Evolutionary conservation across 2,329 filamentous ascomycete genomes (phyloP), one percentile per base, ranked within the genome.

Genomic region (Aspergillus sp.): DNA sequence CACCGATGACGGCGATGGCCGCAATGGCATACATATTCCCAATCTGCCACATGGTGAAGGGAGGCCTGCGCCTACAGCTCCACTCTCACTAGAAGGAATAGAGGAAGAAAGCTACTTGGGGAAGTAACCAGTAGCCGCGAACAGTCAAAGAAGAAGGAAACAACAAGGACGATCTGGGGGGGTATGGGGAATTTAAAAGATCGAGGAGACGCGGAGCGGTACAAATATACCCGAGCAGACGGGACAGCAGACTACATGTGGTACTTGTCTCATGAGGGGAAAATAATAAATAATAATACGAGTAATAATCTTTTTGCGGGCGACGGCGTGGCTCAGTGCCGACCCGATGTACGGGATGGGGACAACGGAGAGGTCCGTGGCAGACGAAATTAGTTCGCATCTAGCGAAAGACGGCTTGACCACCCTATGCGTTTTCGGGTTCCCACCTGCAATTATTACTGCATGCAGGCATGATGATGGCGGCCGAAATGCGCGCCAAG

Each of bases 1-100:
- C 87, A 60, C 87, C 87, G 75, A 78, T 77, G 56, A 82, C 78
- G 66, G 81, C 76, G 70, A 83, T 80, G 64, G 78, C 78, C 55
- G 81, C 75, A 61, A 85, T 83, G 58, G 79, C 68, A 64, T 85
- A 84, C 60, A 84, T 78, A 57, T 84, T 84, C 20, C 80, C 78
- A 49, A 82, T 77, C 50, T 62, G 40, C 40, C 40, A 58, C 69
- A 72, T 71, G 54, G 53, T 66, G 61, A 55, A 47, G 40, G 38
- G 13, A 41, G 46, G 38, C 41, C 36, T 21, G 29, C 11, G 21
- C 44, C 38, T 42, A 47, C 36, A 16, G 40, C 38, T 54, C 47
- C 52, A 50, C 52, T 44, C 13, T 25, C 29, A 47, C 17, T 17
- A 17, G 13, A 32, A 34, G 29, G 23, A 34, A 20, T 42, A 41